Evolutionary conservation across 805 yeast genomes (phyloP), one percentile per base, ranked within the genome.

Genomic region (Candida namnaoensis): DNA sequence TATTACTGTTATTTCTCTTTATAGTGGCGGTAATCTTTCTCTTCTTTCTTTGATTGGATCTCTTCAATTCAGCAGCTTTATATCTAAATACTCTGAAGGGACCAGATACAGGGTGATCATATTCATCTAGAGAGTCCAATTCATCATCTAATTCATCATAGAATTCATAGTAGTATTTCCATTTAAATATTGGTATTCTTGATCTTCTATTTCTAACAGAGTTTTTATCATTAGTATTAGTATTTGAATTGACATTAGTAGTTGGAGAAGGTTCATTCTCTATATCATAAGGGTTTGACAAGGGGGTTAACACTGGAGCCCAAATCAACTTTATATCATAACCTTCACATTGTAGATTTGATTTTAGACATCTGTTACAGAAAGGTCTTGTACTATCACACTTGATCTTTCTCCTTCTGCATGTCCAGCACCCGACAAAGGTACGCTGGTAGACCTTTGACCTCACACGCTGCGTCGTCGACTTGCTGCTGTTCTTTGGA

Each of bases 381-480:
- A 60, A 53, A 0, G 96, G 96, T 48, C 73, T 71, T 23, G 66
- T 63, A 34, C 82, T 68, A 57, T 88, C 96, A 60, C 96, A 88
- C 42, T 84, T 79, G 37, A 88, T 80, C 56, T 87, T 84, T 36
- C 96, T 59, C n/a, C 81, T 62, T 36, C 96, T 69, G 55, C 96
- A 88, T 0, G 95, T 85, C 76, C 88, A 87, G 56, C 96, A 88
- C 0, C 96, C 96, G 1, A 82, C 78, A 50, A 84, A 87, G 0
- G 93, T 77, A 15, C 57, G 44, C 34, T 41, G 46, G 37, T 47
- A 51, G 14, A 40, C 46, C 38, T 46, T 47, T 1, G 47, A 27
- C 27, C 50, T 44, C 32, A 44, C 42, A 9, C 41, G 34, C 9
- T 47, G 42, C 40, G 45, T 30, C 14, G 7, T 30, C n/a, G 30